Evolutionary conservation across 352 stramenopile species (phyloP).

Genomic region (Globisporangium alternatum): DNA sequence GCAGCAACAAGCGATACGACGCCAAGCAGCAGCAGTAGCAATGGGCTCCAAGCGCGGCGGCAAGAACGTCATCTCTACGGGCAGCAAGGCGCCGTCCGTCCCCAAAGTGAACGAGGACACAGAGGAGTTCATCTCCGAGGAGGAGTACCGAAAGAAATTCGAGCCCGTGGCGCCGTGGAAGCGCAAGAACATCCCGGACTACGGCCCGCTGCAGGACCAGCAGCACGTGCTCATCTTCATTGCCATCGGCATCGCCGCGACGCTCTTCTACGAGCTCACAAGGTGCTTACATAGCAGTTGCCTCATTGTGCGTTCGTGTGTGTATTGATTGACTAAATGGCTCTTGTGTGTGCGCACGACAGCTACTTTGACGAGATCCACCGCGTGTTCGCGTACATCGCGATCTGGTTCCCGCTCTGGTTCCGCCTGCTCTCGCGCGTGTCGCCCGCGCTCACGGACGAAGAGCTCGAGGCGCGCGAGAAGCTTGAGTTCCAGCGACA

Average conservation of each 20-base stretch:
- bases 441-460: constrained; percentile 56
- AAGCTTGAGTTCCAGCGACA: constrained; percentile 44
- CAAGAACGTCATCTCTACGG: constrained; percentile 15
- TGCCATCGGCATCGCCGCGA: constrained; percentile 59
- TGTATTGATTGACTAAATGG: neutral
- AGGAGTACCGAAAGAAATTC: constrained; percentile 58
- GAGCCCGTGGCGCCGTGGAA: constrained; percentile 84
- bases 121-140: constrained; percentile 41
- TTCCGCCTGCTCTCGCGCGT: constrained; percentile 69
- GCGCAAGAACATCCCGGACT: constrained; percentile 74
- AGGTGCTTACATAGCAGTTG: constrained; percentile 24
- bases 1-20: neutral
- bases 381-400: constrained; percentile 67
- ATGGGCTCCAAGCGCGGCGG: constrained; percentile 13
- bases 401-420: constrained; percentile 83
- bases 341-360: neutral
- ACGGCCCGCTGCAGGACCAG: constrained; percentile 58
- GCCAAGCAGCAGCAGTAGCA: neutral
- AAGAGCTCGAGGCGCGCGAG: constrained; percentile 52
- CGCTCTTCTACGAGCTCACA: constrained; percentile 68
- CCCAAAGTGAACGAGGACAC: constrained; percentile 15
- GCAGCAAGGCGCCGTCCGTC: neutral
- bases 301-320: neutral
- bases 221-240: constrained; percentile 70
- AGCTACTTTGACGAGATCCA: constrained; percentile 75